A percentile compares a stretch with the other conserved stretches of the same genome.
These are phyloP conservation scores for Neoboletus subvelutipes DNA, from an alignment of 768 basidiomycete genomes.

Conservation along the genomic window DNA sequence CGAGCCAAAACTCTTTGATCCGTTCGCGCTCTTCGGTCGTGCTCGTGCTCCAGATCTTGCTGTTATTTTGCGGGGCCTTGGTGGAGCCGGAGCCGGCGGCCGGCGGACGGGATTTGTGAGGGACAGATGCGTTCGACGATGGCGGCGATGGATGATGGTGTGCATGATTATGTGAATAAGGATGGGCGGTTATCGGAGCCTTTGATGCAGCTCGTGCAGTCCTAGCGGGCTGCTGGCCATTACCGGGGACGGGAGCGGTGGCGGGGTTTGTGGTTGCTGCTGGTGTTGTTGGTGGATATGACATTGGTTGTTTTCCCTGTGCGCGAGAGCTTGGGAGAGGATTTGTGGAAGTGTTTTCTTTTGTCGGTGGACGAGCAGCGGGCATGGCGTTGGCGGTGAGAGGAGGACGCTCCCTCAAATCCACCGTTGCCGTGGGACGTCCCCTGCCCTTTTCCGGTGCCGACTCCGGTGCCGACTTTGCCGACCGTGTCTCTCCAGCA, in stretches of 20 bases:
- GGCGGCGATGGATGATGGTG: constrained; percentile 55
- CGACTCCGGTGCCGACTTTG: constrained; percentile 33
- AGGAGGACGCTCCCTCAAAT: constrained; percentile 40
- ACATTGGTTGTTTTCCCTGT: constrained; percentile 92
- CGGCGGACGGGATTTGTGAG: constrained; percentile 34
- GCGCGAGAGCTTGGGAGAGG: constrained; percentile 76
- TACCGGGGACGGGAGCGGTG: constrained; percentile 27
- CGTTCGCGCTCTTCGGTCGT: constrained; percentile 92
- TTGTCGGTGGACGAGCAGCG: constrained; percentile 39
- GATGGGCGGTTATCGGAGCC: constrained; percentile 52
- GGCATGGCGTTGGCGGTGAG: constrained; percentile 43
- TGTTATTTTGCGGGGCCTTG: constrained; percentile 44
- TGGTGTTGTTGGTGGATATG: constrained; percentile 43
- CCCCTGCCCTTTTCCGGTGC: constrained; percentile 33
- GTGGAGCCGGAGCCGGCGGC: constrained; percentile 24
- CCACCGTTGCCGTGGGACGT: constrained; percentile 33
- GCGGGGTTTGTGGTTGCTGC: constrained; percentile 36
- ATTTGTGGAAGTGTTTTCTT: constrained; percentile 33
- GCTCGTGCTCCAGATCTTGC: constrained; percentile 94
- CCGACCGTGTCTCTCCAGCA: constrained; percentile 21
- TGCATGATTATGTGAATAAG: constrained; percentile 48
- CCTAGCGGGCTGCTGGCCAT: constrained; percentile 34
- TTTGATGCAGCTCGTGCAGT: constrained; percentile 55
- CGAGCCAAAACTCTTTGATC: constrained; percentile 98
- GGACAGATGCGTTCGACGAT: constrained; percentile 34